Evolutionary conservation across 2,329 filamentous ascomycete species (phyloP).

Genomic region (Grosmannia serpens): DNA sequence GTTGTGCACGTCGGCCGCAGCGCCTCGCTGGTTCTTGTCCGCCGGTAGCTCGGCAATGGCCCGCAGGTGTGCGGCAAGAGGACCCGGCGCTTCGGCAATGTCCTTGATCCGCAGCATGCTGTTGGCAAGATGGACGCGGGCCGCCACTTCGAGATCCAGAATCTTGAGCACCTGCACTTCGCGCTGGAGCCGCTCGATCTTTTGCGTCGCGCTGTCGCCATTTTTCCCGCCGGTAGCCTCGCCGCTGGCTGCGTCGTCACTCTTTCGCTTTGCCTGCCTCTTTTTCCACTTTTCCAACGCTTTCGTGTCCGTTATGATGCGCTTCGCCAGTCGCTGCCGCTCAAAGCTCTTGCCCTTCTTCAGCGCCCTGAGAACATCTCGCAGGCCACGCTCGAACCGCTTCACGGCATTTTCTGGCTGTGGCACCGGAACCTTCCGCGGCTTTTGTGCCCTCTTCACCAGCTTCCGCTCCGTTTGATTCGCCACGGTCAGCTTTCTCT

Average conservation of each 20-base stretch:
- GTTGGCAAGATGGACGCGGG: constrained; percentile 43
- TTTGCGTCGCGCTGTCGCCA: constrained; percentile 14
- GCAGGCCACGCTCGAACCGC: constrained; percentile 7
- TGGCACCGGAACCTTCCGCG: constrained; percentile 1
- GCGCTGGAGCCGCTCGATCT: constrained; percentile 48
- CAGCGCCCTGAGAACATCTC: constrained; percentile 53
- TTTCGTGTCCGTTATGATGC: constrained; percentile 33
- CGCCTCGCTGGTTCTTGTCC: constrained; percentile 31
- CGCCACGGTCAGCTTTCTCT: background rate
- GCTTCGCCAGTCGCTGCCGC: constrained; percentile 61
- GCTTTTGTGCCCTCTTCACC: background rate
- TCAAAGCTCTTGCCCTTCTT: constrained; percentile 67
- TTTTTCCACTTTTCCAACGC: background rate
- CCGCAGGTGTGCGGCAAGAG: constrained; percentile 20
- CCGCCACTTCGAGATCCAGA: constrained; percentile 45
- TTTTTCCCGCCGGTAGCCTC: background rate
- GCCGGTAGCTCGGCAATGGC: constrained; percentile 30
- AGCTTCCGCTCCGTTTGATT: background rate
- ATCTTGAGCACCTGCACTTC: constrained; percentile 48
- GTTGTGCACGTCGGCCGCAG: constrained; percentile 44
- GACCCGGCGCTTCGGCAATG: constrained; percentile 36
- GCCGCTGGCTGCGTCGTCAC: background rate
- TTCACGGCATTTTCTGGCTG: constrained; percentile 9
- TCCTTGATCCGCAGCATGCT: constrained; percentile 42
- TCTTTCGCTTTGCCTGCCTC: background rate